Evolutionary conservation across 345 rosid genomes (phyloP).

Genomic region (Eucalyptus erythrocorys): DNA sequence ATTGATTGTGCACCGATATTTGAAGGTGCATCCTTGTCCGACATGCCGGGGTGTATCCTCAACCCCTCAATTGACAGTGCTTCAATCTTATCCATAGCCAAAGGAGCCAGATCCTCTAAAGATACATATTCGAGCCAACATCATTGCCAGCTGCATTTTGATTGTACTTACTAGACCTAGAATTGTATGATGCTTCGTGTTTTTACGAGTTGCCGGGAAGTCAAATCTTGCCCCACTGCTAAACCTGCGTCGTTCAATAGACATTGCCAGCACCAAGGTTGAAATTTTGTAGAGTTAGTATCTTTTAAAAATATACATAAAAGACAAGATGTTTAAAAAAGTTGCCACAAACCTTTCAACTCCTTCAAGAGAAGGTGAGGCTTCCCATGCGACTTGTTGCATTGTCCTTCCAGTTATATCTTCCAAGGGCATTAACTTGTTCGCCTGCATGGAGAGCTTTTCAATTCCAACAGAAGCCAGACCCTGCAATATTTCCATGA

Average conservation of each 20-base stretch:
- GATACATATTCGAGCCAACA: conserved; percentile 65
- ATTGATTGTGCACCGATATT: conserved; percentile 56
- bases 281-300: not conserved
- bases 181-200: conserved; percentile 21
- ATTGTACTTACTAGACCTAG: conserved; percentile 17
- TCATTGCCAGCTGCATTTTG: conserved; percentile 24
- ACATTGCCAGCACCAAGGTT: conserved; percentile 34
- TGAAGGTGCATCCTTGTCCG: conserved; percentile 59
- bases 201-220: conserved; percentile 14
- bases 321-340: not conserved
- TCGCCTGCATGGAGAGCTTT: conserved; percentile 91
- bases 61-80: conserved; percentile 92
- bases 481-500: conserved; percentile 56
- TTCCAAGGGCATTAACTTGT: conserved; percentile 84
- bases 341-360: conserved; percentile 33
- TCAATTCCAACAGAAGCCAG: conserved; percentile 88
- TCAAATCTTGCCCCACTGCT: conserved; percentile 16
- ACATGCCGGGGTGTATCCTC: conserved; percentile 88
- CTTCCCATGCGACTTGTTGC: conserved; percentile 79
- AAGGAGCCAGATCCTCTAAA: conserved; percentile 92
- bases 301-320: not conserved
- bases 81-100: conserved; percentile 97
- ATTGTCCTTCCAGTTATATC: conserved; percentile 88
- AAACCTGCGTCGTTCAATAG: conserved; percentile 20
- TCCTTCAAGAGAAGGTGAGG: conserved; percentile 34